These are phyloP conservation scores for Chimonanthus praecox DNA, from an alignment of 164 flowering plant genomes.

Conservation along the genomic window DNA sequence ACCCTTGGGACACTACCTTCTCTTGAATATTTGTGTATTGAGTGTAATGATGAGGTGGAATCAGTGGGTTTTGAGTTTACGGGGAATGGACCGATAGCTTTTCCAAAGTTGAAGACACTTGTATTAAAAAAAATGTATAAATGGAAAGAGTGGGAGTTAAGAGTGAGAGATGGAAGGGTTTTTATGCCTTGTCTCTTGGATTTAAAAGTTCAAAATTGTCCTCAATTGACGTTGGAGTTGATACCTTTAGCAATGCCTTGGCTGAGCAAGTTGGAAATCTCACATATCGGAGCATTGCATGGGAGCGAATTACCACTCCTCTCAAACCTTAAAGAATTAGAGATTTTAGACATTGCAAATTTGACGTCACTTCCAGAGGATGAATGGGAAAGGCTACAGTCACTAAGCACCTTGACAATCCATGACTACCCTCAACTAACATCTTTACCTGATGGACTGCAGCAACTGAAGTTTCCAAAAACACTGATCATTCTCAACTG, in stretches of 20 bases:
- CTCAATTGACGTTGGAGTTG: slow-evolving; percentile 7
- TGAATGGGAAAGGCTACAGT: not conserved
- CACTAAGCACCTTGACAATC: not conserved
- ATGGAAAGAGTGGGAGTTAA: slow-evolving; percentile 2
- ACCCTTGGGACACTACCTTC: slow-evolving; percentile 7
- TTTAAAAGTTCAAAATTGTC: not conserved
- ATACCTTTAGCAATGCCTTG: not conserved
- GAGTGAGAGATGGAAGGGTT: not conserved
- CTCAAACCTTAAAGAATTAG: not conserved
- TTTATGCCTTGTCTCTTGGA: not conserved
- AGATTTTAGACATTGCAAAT: not conserved
- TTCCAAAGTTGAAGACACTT: slow-evolving; percentile 5
- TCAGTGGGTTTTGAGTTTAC: not conserved
- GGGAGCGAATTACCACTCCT: slow-evolving; percentile 25
- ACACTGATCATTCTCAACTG: too few species aligned
- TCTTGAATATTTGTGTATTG: not conserved
- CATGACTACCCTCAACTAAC: not conserved
- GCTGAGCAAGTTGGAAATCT: not conserved
- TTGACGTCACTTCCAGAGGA: not conserved
- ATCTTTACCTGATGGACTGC: not conserved
- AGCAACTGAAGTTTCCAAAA: not conserved
- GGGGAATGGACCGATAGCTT: not conserved
- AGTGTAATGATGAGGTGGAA: not conserved
- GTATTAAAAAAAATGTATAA: not conserved
- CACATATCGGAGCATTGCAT: not conserved